Evolutionary conservation across 1,284 basidiomycete genomes (phyloP), one percentile per base, ranked within the genome.

Genomic region (Naganishia albida): DNA sequence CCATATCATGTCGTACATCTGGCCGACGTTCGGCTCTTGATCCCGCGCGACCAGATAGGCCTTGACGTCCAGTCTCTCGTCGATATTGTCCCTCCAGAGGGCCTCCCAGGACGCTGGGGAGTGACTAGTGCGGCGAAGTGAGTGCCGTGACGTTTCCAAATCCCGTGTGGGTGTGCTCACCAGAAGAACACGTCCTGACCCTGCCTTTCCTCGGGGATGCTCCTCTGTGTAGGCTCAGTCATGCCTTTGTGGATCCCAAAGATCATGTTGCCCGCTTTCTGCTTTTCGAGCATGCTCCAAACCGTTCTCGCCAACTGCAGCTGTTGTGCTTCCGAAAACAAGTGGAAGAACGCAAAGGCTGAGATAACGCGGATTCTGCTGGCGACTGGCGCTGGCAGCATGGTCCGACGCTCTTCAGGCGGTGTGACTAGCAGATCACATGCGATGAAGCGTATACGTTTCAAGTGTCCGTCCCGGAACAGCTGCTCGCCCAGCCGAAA

Each of bases 311-410:
- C 65, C 18, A 63, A 26, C n/a, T 57, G 39, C 10, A 28, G 7
- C 25, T 67, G 65, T 16, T 16, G 46, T 34, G 34, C 16, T 38
- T 63, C 16, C 1, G 43, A 43, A 46, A 51, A 67, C 34, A 67
- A 48, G 42, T 67, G 65, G 40, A 67, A 67, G 46, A 67, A 57
- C 4, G 60, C 53, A 20, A 67, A 67, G 23, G 60, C 51, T 7
- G 65, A 67, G 49, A 67, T 51, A 7, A 46, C 62, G 40, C 65
- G 53, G n/a, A 63, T 34, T 4, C 44, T 52, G 7, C 18, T 23
- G 34, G 34, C 4, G 34, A 34, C 34, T 34, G 34, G 10, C 4
- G 34, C 4, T 4, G 34, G 34, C 34, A 34, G 34, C 34, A 34
- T 34, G 34, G 34, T 10, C 34, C 4, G 34, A 34, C 34, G 4